A percentile compares a stretch with the other conserved stretches of the same genome.
Evolutionary conservation across 1,284 basidiomycete genomes (phyloP).

Genomic region (Boletus sp.): DNA sequence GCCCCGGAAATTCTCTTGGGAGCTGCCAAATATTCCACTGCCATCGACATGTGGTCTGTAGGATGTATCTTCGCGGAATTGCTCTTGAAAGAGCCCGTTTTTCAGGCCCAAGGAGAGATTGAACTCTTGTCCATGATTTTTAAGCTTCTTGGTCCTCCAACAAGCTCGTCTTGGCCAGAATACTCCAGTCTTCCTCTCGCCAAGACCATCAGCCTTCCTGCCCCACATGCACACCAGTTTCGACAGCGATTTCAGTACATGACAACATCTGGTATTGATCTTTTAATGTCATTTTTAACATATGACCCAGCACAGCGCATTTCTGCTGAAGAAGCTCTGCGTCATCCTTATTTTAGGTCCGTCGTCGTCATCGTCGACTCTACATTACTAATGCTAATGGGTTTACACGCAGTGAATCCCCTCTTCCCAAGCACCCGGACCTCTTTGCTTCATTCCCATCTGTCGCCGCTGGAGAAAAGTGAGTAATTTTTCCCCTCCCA

Average conservation of each 20-base stretch:
- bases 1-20: slow-evolving; percentile 96
- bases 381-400: slow-evolving; percentile 12
- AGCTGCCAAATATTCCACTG: slow-evolving; percentile 88
- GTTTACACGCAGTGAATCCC: slow-evolving; percentile 68
- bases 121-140: slow-evolving; percentile 94
- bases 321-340: slow-evolving; percentile 81
- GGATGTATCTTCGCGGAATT: slow-evolving; percentile 99
- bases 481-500: slow-evolving; percentile 28
- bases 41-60: slow-evolving; percentile 99
- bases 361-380: slow-evolving; percentile 25
- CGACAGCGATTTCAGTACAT: slow-evolving; percentile 79
- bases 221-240: slow-evolving; percentile 70
- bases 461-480: slow-evolving; percentile 95
- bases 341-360: slow-evolving; percentile 90
- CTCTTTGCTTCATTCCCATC: slow-evolving; percentile 96
- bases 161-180: slow-evolving; percentile 82
- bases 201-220: slow-evolving; percentile 74
- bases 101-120: slow-evolving; percentile 93
- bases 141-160: slow-evolving; percentile 88
- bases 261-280: slow-evolving; percentile 79
- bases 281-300: slow-evolving; percentile 77
- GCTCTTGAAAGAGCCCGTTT: slow-evolving; percentile 88
- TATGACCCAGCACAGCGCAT: slow-evolving; percentile 89
- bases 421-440: slow-evolving; percentile 95
- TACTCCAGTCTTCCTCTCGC: slow-evolving; percentile 75